A percentile compares a stretch with the other conserved stretches of the same genome.
Conservation (phyloP, 2,329 filamentous ascomycete species). For the Rosellinia necatrix region DNA sequence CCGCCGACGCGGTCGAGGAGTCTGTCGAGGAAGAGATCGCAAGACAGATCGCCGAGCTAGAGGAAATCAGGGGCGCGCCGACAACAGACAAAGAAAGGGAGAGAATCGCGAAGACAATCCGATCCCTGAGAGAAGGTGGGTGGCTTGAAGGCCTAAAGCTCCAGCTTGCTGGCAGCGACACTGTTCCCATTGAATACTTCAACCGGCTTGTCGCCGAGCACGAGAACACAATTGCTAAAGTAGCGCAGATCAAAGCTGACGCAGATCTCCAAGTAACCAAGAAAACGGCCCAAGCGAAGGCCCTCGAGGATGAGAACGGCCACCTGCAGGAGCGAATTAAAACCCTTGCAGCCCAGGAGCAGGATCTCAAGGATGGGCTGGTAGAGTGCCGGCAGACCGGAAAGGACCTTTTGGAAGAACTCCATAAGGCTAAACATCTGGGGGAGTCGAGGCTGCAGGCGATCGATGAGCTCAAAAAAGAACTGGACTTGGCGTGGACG, state of each 20-base stretch:
- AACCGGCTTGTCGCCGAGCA: constrained; percentile 34
- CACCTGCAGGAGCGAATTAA: not conserved
- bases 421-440: too few species aligned
- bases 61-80: not conserved
- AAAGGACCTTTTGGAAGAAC: too few species aligned
- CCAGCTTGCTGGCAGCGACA: constrained; percentile 17
- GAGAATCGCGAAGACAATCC: constrained; percentile 19
- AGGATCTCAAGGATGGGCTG: not conserved
- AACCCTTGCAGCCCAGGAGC: too few species aligned
- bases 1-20: constrained; percentile 19
- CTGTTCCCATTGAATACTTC: constrained; percentile 32
- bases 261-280: not conserved
- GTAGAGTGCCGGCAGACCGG: too few species aligned
- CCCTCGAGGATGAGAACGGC: not conserved
- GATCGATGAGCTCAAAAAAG: not conserved
- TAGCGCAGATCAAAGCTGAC: constrained; percentile 14
- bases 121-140: constrained; percentile 15
- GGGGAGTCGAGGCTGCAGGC: not conserved
- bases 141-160: constrained; percentile 31
- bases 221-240: constrained; percentile 22
- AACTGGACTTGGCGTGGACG: not conserved
- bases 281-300: constrained; percentile 4
- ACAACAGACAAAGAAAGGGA: constrained; percentile 23
- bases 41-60: constrained; percentile 17
- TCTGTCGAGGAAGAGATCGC: constrained; percentile 26